These are phyloP conservation scores for Skeletonema menzelii DNA, from an alignment of 108 stramenopile genomes.

Conservation along the genomic window DNA sequence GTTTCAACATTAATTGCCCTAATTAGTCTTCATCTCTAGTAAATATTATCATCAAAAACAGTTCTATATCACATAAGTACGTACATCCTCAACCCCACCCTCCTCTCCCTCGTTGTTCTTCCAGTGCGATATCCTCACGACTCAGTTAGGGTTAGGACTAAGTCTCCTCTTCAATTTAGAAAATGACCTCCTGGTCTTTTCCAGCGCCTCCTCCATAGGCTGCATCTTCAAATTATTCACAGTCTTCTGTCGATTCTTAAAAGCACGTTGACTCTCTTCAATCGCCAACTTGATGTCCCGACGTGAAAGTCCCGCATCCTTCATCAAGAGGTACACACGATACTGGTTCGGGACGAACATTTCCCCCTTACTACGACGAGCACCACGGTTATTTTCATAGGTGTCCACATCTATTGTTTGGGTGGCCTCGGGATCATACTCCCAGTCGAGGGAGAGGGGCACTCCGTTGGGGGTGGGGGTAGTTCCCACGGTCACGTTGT, in stretches of 20 bases:
- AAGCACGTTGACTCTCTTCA: constrained; percentile 44
- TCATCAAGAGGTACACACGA: constrained; percentile 48
- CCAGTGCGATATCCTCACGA: no score
- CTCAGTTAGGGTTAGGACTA: no score
- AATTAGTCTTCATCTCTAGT: no score
- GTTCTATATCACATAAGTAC: no score
- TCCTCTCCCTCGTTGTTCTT: not conserved
- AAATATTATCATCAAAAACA: no score
- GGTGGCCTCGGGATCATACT: constrained; percentile 19
- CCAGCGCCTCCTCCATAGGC: constrained; percentile 27
- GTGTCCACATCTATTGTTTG: constrained; percentile 5
- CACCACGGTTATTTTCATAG: constrained; percentile 9
- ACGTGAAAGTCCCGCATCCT: constrained; percentile 46
- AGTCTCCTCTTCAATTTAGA: not conserved
- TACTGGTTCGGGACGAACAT: constrained; percentile 47
- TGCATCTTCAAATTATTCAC: not conserved
- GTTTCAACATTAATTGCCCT: not conserved
- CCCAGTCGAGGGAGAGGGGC: constrained; percentile 33
- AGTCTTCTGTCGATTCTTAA: constrained; percentile 21
- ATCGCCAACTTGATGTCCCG: constrained; percentile 41
- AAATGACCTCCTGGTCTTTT: constrained; percentile 8
- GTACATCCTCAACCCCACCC: not conserved
- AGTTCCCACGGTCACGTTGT: constrained; percentile 28
- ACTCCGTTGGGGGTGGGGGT: constrained; percentile 20
- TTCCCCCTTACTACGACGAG: constrained; percentile 26